These are phyloP conservation scores for Globisporangium abappressorium DNA, from an alignment of 352 stramenopile species.

Conservation along the genomic window DNA sequence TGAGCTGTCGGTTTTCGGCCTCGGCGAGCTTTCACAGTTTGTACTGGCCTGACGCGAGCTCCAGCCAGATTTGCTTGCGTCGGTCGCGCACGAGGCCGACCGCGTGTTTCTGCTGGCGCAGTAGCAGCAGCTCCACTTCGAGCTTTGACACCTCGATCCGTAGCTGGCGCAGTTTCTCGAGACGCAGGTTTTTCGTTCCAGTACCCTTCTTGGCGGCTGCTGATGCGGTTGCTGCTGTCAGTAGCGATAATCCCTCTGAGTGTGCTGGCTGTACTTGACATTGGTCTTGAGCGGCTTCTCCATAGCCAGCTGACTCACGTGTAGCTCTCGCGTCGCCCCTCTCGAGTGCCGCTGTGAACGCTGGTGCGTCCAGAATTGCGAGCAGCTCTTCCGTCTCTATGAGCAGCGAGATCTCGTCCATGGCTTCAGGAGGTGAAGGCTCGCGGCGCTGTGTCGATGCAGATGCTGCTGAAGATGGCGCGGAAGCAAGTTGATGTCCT, in stretches of 20 bases:
- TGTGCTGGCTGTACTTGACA: not conserved
- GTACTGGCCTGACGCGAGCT: not conserved
- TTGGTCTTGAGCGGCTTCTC: no score
- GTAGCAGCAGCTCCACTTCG: not conserved
- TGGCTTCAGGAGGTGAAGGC: not conserved
- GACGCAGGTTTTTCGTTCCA: no score
- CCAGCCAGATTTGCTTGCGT: not conserved
- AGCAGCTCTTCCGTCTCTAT: constrained; percentile 8
- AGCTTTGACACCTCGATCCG: not conserved
- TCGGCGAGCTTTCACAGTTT: not conserved
- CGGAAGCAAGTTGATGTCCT: no score
- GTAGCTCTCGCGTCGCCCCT: no score
- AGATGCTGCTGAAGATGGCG: no score
- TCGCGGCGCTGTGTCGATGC: not conserved
- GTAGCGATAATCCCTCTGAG: no score
- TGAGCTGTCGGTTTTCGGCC: constrained; percentile 12
- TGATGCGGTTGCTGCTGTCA: no score
- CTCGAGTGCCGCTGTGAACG: not conserved
- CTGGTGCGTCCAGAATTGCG: constrained; percentile 1
- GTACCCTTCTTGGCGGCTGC: not conserved
- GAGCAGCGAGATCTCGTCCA: constrained; percentile 6
- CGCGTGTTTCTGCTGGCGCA: not conserved
- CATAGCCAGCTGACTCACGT: no score
- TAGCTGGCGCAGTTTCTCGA: not conserved
- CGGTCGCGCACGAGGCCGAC: not conserved